Evolutionary conservation across 495 filamentous ascomycete genomes (phyloP).

Genomic region (Usnea hakonensis): DNA sequence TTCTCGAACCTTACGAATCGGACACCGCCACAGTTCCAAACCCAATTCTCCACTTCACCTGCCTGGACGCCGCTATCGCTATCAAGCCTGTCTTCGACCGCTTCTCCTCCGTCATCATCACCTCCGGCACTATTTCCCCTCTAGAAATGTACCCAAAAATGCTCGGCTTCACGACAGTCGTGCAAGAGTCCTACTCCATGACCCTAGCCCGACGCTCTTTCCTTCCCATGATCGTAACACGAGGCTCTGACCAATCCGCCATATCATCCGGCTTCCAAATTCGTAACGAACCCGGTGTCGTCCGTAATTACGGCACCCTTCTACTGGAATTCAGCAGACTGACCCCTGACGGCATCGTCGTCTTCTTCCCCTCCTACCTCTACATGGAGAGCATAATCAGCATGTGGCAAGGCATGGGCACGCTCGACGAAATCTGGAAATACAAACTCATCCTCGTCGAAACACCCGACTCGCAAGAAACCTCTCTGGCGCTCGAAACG

Average conservation of each 20-base stretch:
- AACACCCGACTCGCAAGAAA: conserved; percentile 95
- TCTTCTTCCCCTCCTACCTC: conserved; percentile 97
- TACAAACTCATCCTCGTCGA: conserved; percentile 98
- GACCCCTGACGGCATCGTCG: conserved; percentile 93
- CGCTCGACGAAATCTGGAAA: conserved; percentile 96
- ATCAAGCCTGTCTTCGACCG: conserved; percentile 97
- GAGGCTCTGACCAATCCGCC: conserved; percentile 85
- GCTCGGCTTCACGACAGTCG: conserved; percentile 83
- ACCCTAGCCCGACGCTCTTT: conserved; percentile 92
- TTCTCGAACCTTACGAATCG: conserved; percentile 92
- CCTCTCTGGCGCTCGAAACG: conserved; percentile 88
- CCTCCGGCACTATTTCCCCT: conserved; percentile 92
- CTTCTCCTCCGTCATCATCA: conserved; percentile 97
- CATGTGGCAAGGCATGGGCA: conserved; percentile 98
- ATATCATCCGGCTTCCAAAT: conserved; percentile 89
- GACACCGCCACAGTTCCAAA: conserved; percentile 94
- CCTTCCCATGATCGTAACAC: conserved; percentile 93
- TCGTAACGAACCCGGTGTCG: conserved; percentile 86
- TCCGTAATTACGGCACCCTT: conserved; percentile 90
- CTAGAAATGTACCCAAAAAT: conserved; percentile 99
- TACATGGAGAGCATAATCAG: conserved; percentile 99
- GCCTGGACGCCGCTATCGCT: conserved; percentile 94
- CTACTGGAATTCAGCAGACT: conserved; percentile 89
- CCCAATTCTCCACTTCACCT: conserved; percentile 91
- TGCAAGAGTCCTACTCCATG: conserved; percentile 96